Evolutionary conservation across 305 asterid genomes (phyloP).

Genomic region (Fraxinus albicans): DNA sequence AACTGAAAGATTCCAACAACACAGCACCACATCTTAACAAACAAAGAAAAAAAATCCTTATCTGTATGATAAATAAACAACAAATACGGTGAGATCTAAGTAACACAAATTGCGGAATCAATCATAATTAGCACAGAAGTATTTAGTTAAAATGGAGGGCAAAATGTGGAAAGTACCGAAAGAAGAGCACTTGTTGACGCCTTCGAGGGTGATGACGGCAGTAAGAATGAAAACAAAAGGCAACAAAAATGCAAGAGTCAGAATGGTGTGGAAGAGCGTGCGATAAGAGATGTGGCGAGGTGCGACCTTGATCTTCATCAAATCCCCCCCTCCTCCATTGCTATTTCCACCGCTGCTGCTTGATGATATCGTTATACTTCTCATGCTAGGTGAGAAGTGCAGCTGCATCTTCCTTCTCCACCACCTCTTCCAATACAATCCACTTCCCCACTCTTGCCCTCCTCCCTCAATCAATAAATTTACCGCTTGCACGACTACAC

Average conservation of each 20-base stretch:
- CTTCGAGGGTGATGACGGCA: slow-evolving; percentile 94
- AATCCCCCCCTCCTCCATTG: slow-evolving; percentile 71
- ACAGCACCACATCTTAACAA: not conserved
- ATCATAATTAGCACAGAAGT: slow-evolving; percentile 2
- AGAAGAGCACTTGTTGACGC: slow-evolving; percentile 97
- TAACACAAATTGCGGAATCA: not conserved
- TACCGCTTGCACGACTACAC: slow-evolving; percentile 21
- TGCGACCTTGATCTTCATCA: slow-evolving; percentile 98
- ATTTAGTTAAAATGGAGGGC: not conserved
- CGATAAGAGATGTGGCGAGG: slow-evolving; percentile 89
- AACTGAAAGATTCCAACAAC: not conserved
- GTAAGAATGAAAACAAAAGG: slow-evolving; percentile 95
- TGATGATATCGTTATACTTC: slow-evolving; percentile 46
- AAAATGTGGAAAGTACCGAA: slow-evolving; percentile 52
- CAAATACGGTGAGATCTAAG: slow-evolving; percentile 23
- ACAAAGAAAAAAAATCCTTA: not conserved
- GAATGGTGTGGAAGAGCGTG: slow-evolving; percentile 80
- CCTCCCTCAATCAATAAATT: slow-evolving; percentile 26
- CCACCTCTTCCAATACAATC: slow-evolving; percentile 34
- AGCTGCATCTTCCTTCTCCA: slow-evolving; percentile 61
- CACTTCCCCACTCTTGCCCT: slow-evolving; percentile 34
- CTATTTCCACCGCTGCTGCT: slow-evolving; percentile 60
- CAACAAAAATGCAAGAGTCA: slow-evolving; percentile 85
- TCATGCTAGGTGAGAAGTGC: slow-evolving; percentile 16
- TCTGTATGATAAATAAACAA: not conserved